Conservation (phyloP, 768 basidiomycete genomes). For the Collybia mongolica region DNA sequence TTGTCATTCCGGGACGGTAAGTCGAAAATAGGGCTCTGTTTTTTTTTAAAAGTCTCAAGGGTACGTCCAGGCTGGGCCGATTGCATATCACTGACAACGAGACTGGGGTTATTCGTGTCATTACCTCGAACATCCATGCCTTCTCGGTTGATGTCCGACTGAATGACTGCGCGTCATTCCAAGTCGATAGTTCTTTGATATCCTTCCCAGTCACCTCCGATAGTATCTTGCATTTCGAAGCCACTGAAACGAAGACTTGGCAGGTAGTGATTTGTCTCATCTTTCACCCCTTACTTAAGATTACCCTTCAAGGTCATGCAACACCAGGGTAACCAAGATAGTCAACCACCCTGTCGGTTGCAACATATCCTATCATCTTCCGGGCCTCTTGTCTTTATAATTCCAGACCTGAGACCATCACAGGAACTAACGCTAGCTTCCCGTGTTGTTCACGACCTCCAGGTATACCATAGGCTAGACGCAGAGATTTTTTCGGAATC, state of each 20-base stretch:
- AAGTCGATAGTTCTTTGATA: conserved; percentile 15
- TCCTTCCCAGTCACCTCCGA: conserved; percentile 3
- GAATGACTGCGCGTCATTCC: conserved; percentile 12
- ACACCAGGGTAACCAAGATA: neutral
- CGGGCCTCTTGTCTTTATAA: conserved; percentile 56
- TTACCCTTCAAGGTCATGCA: conserved; percentile 1
- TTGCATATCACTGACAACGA: conserved; percentile 26
- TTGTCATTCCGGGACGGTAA: conserved; percentile 70
- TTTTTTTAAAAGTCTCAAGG: neutral
- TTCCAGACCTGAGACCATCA: conserved; percentile 32
- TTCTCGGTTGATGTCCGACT: conserved; percentile 25
- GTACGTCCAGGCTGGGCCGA: conserved; percentile 31
- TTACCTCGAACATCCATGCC: conserved; percentile 27
- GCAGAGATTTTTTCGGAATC: conserved; percentile 50
- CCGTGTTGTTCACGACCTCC: conserved; percentile 67
- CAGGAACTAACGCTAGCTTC: conserved; percentile 53
- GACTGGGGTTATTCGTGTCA: conserved; percentile 15
- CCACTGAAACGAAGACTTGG: neutral
- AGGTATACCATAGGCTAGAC: conserved; percentile 70
- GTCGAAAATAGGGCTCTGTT: conserved; percentile 12
- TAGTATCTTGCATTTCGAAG: conserved; percentile 12
- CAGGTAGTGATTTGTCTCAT: neutral
- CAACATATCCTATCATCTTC: conserved; percentile 59
- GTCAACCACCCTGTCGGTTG: conserved; percentile 52
- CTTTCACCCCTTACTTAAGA: neutral